phyloP scores from a whole-genome alignment of 1,139 yeast species.

The Nakaseomyces glabratus region DNA sequence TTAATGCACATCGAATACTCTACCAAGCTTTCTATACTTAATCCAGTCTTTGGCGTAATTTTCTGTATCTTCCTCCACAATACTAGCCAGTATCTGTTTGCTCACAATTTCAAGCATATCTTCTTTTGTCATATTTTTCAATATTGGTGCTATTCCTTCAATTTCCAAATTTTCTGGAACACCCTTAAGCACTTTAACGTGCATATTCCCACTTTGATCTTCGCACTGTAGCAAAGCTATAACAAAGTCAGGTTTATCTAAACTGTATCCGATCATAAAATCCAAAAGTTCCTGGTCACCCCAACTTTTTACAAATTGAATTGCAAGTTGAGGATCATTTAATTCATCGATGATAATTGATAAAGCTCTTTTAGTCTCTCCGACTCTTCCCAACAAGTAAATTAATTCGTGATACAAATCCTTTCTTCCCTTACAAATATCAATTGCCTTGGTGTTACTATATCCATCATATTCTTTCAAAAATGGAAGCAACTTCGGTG shows the following conservation, averaged over 20 bases:
- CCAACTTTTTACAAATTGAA: constrained; percentile 63
- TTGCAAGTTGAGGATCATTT: constrained; percentile 73
- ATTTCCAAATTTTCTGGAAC: constrained; percentile 58
- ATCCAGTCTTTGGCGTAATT: constrained; percentile 36
- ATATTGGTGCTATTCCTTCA: constrained; percentile 53
- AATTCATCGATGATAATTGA: constrained; percentile 65
- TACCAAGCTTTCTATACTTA: constrained; percentile 38
- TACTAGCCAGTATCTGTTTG: constrained; percentile 50
- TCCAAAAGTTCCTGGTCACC: constrained; percentile 76
- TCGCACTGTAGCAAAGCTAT: constrained; percentile 63
- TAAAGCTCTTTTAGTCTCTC: constrained; percentile 70
- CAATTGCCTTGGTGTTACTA: constrained; percentile 59
- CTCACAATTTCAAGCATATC: constrained; percentile 53
- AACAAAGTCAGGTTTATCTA: constrained; percentile 64
- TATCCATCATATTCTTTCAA: constrained; percentile 45
- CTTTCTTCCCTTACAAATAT: constrained; percentile 47
- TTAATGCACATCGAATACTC: constrained; percentile 33
- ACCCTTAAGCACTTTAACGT: constrained; percentile 49
- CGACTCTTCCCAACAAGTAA: constrained; percentile 72
- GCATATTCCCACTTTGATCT: constrained; percentile 59
- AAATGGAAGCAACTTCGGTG: constrained; percentile 49
- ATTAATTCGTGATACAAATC: constrained; percentile 61
- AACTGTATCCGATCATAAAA: constrained; percentile 59
- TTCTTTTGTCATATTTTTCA: constrained; percentile 56
- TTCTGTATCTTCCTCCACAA: constrained; percentile 53